phyloP scores from a whole-genome alignment of 2,329 filamentous ascomycete genomes.

The Aaosphaeria pasadenensis region DNA sequence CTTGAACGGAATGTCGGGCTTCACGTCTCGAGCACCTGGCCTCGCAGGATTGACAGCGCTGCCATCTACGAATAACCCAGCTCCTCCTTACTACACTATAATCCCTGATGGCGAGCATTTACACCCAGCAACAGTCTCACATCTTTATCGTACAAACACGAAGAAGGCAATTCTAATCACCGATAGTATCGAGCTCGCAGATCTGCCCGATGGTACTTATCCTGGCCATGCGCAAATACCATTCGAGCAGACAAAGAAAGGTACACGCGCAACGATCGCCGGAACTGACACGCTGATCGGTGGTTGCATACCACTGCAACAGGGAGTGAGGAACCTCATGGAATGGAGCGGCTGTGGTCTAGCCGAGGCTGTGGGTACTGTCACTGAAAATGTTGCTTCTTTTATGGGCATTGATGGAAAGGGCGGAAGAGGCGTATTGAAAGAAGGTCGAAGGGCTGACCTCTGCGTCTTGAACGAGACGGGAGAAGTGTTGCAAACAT shows the following conservation, averaged over 20 bases:
- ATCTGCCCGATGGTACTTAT: slow-evolving; percentile 50
- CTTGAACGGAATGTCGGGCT: slow-evolving; percentile 53
- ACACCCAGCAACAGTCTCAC: slow-evolving; percentile 48
- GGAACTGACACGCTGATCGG: slow-evolving; percentile 55
- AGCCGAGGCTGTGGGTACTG: slow-evolving; percentile 48
- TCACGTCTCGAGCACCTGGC: slow-evolving; percentile 51
- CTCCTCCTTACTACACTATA: slow-evolving; percentile 49
- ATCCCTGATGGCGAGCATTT: slow-evolving; percentile 56
- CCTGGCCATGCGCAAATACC: slow-evolving; percentile 53
- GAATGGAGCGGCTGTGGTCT: slow-evolving; percentile 46
- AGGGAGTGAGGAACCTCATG: slow-evolving; percentile 50
- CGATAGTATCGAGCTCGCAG: slow-evolving; percentile 54
- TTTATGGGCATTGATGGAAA: slow-evolving; percentile 48
- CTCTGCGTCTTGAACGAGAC: slow-evolving; percentile 47
- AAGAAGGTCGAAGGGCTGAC: slow-evolving; percentile 47
- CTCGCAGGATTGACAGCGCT: slow-evolving; percentile 44
- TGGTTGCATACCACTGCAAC: slow-evolving; percentile 50
- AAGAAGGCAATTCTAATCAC: slow-evolving; percentile 51
- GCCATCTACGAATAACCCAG: slow-evolving; percentile 13
- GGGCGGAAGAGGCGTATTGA: slow-evolving; percentile 42
- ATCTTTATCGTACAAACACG: slow-evolving; percentile 49
- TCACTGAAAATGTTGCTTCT: slow-evolving; percentile 50
- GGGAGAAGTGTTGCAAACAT: slow-evolving; percentile 50
- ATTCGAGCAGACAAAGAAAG: slow-evolving; percentile 47
- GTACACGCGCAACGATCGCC: slow-evolving; percentile 49